Evolutionary conservation across 164 flowering plant species (phyloP).

Genomic region (Taxillus chinensis): DNA sequence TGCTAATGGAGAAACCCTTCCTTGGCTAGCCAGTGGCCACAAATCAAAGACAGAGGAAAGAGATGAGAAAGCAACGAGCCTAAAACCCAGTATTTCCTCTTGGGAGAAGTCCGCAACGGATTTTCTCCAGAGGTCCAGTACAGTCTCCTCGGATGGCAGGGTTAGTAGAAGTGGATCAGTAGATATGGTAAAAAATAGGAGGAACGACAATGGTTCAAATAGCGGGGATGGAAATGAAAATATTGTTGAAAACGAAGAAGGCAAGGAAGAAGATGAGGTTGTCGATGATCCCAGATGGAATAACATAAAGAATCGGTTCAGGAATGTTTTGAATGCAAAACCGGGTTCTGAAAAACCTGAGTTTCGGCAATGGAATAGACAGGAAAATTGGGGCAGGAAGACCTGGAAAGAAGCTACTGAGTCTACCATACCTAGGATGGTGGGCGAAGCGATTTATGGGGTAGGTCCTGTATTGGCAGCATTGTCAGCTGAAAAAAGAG

Average conservation of each 20-base stretch:
- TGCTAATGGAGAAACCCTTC: neutral
- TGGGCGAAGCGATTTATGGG: slow-evolving; percentile 86
- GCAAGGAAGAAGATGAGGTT: slow-evolving; percentile 27
- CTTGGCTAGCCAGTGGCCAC: neutral
- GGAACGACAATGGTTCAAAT: slow-evolving; percentile 10
- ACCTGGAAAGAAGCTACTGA: slow-evolving; percentile 71
- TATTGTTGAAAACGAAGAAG: slow-evolving; percentile 17
- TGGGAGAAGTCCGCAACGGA: slow-evolving; percentile 13
- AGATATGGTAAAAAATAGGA: slow-evolving; percentile 7
- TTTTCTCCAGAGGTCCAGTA: slow-evolving; percentile 5
- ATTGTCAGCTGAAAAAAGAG: slow-evolving; percentile 67
- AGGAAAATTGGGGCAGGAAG: slow-evolving; percentile 74
- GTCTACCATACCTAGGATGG: slow-evolving; percentile 64
- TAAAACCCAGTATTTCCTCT: slow-evolving; percentile 6
- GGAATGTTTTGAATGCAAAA: slow-evolving; percentile 19
- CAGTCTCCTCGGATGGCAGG: slow-evolving; percentile 2
- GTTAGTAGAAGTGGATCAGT: slow-evolving; percentile 10
- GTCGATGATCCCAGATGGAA: slow-evolving; percentile 67
- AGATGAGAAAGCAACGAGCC: slow-evolving; percentile 2
- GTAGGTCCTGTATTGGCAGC: slow-evolving; percentile 96
- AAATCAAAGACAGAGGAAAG: neutral
- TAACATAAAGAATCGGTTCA: slow-evolving; percentile 33
- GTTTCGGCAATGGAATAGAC: slow-evolving; percentile 54
- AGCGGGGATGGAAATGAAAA: slow-evolving; percentile 13
- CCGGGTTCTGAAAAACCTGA: slow-evolving; percentile 39